phyloP scores from a whole-genome alignment of 768 basidiomycete species.

The Glaciozyma antarctica region DNA sequence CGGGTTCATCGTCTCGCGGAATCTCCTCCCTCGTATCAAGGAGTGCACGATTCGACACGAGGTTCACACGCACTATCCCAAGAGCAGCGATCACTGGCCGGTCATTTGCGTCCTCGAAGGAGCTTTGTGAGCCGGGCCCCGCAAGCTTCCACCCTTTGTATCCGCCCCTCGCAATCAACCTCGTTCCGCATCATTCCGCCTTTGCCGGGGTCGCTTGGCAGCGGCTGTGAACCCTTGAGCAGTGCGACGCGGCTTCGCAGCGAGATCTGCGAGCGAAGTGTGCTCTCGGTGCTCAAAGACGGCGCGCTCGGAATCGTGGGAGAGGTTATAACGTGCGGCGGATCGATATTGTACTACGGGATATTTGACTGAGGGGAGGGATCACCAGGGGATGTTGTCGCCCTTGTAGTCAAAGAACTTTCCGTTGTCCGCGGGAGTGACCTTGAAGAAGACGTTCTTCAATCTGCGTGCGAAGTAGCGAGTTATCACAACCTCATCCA shows the following conservation, averaged over 20 bases:
- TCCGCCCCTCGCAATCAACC: no score
- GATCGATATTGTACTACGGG: no score
- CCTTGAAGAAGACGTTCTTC: slow-evolving; percentile 20
- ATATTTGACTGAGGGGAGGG: background rate
- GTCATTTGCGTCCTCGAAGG: background rate
- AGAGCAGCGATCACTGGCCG: background rate
- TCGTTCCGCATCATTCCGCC: no score
- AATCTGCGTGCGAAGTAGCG: background rate
- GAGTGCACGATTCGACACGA: background rate
- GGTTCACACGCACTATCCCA: background rate
- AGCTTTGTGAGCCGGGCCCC: background rate
- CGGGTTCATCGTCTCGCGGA: background rate
- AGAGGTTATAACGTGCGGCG: no score
- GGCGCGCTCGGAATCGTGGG: no score
- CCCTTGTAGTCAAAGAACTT: slow-evolving; percentile 3
- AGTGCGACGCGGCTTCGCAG: no score
- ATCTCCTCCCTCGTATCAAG: background rate
- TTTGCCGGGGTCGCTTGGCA: no score
- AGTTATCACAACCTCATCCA: background rate
- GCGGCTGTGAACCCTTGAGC: no score
- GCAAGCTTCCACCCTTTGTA: no score
- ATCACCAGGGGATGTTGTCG: background rate
- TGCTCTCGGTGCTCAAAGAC: no score
- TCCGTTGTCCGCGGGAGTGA: slow-evolving; percentile 8
- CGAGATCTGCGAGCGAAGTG: no score